These are phyloP conservation scores for Ceratobasidium sp. DNA, from an alignment of 1,284 basidiomycete genomes.

Conservation along the genomic window DNA sequence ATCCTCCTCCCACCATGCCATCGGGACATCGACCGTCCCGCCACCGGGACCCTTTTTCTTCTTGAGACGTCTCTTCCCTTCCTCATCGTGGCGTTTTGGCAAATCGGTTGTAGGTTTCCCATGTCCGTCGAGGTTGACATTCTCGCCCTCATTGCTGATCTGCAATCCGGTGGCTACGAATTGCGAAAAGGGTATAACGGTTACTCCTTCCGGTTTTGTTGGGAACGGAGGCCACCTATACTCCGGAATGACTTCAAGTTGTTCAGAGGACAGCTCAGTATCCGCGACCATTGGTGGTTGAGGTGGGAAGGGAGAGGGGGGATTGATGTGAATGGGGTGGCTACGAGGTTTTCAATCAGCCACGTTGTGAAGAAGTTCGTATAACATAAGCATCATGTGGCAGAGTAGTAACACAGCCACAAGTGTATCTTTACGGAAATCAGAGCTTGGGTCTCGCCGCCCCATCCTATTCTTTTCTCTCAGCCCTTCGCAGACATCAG, in stretches of 20 bases:
- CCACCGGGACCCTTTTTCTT: slow-evolving; percentile 37
- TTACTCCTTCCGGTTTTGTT: slow-evolving; percentile 34
- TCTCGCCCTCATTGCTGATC: slow-evolving; percentile 35
- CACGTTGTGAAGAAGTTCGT: slow-evolving; percentile 6
- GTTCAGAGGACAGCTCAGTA: not conserved
- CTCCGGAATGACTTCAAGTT: slow-evolving; percentile 24
- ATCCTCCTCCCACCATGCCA: slow-evolving; percentile 42
- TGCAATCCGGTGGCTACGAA: slow-evolving; percentile 43
- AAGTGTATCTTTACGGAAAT: not conserved
- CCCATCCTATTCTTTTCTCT: no score
- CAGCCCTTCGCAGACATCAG: no score
- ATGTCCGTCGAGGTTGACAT: slow-evolving; percentile 12
- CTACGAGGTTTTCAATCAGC: slow-evolving; percentile 42
- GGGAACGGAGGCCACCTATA: slow-evolving; percentile 44
- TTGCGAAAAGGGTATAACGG: slow-evolving; percentile 37
- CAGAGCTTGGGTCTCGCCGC: no score
- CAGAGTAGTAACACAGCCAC: no score
- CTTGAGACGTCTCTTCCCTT: slow-evolving; percentile 38
- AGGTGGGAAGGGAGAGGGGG: not conserved
- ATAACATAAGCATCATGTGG: slow-evolving; percentile 2
- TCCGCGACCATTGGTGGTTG: slow-evolving; percentile 11
- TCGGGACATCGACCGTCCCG: slow-evolving; percentile 26
- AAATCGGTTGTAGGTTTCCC: slow-evolving; percentile 28
- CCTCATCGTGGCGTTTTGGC: slow-evolving; percentile 29
- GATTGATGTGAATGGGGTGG: slow-evolving; percentile 30